Evolutionary conservation across 176 grass and related monocot genomes (phyloP), one percentile per base, ranked within the genome.

Genomic region (Pontederia paniculata): DNA sequence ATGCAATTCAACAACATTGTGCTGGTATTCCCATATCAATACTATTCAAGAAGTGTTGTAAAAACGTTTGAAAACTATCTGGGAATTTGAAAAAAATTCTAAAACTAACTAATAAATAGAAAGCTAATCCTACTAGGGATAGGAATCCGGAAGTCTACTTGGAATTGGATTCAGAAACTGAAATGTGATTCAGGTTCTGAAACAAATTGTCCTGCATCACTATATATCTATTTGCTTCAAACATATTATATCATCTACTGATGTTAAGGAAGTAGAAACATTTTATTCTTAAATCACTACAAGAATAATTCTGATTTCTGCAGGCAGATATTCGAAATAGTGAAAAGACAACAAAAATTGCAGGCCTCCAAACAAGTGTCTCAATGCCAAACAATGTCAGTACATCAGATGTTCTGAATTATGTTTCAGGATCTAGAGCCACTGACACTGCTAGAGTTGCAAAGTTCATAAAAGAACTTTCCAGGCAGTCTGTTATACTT

Each of bases 401-500:
- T 72, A 63, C 62, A 41, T 82, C 84, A 55, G 83, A 98, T 80
- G 80, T 75, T 45, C 80, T 84, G 63, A 74, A 87, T 57, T 77
- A 76, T 74, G 74, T 93, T 73, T 89, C 80, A 56, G 94, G 83
- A 18, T 80, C 94, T 77, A 83, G 94, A 80, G 87, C 94, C 50
- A 93, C 94, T 48, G 94, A 98, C 84, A 91, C 94, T 15, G 80
- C 94, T 11, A 80, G 94, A 73, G 65, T 98, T 18, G 58, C 66
- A 54, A 91, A 98, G 75, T 93, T 93, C 66, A 98, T 78, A 51
- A 71, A 13, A 1, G 94, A 98, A 65, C 73, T 98, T 52, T 88
- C 94, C 50, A 88, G 87, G 59, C 75, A 83, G 80, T 83, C 83
- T 66, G 83, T 93, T 57, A 88, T 98, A 68, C 80, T 98, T 82